phyloP scores from a whole-genome alignment of 805 yeast genomes.

The Wickerhamomyces kurtzmanii region DNA sequence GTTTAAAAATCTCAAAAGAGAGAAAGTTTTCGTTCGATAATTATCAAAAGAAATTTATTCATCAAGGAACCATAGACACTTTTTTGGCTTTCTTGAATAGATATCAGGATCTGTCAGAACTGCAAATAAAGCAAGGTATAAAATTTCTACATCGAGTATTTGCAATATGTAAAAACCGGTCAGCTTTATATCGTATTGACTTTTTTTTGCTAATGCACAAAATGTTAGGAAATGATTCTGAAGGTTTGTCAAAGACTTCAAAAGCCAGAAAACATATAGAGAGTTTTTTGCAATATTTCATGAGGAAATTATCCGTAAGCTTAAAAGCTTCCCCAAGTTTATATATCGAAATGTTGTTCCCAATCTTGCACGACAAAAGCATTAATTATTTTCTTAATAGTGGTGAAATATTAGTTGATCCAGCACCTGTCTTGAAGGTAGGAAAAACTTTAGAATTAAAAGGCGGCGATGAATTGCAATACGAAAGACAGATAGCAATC shows the following conservation, averaged over 20 bases:
- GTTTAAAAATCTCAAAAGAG: slow-evolving; percentile 13
- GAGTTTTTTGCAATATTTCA: slow-evolving; percentile 54
- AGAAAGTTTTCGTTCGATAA: slow-evolving; percentile 33
- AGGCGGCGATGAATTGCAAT: slow-evolving; percentile 14
- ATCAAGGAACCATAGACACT: slow-evolving; percentile 52
- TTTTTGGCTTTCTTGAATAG: slow-evolving; percentile 53
- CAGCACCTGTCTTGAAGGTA: slow-evolving; percentile 6
- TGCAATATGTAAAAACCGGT: slow-evolving; percentile 48
- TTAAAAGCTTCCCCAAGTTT: slow-evolving; percentile 41
- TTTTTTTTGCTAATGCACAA: slow-evolving; percentile 51
- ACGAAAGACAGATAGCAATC: slow-evolving; percentile 40
- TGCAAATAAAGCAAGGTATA: slow-evolving; percentile 52
- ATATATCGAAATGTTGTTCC: slow-evolving; percentile 58
- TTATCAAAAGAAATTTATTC: slow-evolving; percentile 36
- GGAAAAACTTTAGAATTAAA: slow-evolving; percentile 17
- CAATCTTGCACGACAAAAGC: slow-evolving; percentile 37
- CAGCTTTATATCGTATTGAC: slow-evolving; percentile 59
- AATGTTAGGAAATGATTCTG: slow-evolving; percentile 38
- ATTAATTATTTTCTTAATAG: slow-evolving; percentile 44
- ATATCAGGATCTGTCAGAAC: slow-evolving; percentile 51
- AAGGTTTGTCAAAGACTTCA: slow-evolving; percentile 36
- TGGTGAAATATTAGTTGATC: slow-evolving; percentile 32
- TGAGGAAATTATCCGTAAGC: slow-evolving; percentile 44
- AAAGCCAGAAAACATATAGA: slow-evolving; percentile 46
- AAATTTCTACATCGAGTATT: slow-evolving; percentile 66